Evolutionary conservation across 2,329 filamentous ascomycete genomes (phyloP).

Genomic region (Sphaerulina vaccinii): DNA sequence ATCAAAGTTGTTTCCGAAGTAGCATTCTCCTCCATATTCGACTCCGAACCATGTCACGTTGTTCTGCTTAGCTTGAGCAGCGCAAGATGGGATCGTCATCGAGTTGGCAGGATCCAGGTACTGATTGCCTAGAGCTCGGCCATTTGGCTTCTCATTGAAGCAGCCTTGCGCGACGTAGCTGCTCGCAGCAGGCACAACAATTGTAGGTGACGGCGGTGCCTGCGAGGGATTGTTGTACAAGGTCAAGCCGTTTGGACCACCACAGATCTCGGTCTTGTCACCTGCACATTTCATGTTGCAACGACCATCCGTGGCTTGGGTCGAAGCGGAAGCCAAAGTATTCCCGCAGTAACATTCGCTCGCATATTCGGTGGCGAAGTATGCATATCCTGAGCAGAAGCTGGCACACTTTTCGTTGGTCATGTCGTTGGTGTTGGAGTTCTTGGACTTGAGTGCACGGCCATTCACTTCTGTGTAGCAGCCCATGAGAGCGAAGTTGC

Average conservation of each 20-base stretch:
- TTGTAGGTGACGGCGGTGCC: constrained; percentile 9
- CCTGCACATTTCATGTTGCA: constrained; percentile 30
- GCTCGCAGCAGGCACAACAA: constrained; percentile 18
- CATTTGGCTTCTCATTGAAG: constrained; percentile 28
- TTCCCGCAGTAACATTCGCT: constrained; percentile 36
- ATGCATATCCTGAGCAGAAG: constrained; percentile 34
- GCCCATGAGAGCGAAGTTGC: constrained; percentile 21
- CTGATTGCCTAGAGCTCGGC: constrained; percentile 28
- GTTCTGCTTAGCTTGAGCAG: constrained; percentile 28
- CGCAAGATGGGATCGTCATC: constrained; percentile 28
- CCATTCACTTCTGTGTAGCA: constrained; percentile 35
- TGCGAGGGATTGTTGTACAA: constrained; percentile 9
- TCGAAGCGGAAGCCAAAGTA: constrained; percentile 3
- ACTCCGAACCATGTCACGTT: constrained; percentile 30
- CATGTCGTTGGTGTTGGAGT: constrained; percentile 34
- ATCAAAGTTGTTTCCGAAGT: constrained; percentile 2
- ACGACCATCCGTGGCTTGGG: constrained; percentile 10
- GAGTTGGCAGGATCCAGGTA: constrained; percentile 21
- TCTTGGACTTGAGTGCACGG: constrained; percentile 28
- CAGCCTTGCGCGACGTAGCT: constrained; percentile 31
- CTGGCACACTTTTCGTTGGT: constrained; percentile 40
- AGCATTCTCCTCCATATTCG: constrained; percentile 34
- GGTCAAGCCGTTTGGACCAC: constrained; percentile 17
- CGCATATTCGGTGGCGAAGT: constrained; percentile 40
- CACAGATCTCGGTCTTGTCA: constrained; percentile 28